Percentiles rank a stretch among this genome's conserved stretches.
phyloP scores from a whole-genome alignment of 768 basidiomycete species.

The Clavulina sp. region DNA sequence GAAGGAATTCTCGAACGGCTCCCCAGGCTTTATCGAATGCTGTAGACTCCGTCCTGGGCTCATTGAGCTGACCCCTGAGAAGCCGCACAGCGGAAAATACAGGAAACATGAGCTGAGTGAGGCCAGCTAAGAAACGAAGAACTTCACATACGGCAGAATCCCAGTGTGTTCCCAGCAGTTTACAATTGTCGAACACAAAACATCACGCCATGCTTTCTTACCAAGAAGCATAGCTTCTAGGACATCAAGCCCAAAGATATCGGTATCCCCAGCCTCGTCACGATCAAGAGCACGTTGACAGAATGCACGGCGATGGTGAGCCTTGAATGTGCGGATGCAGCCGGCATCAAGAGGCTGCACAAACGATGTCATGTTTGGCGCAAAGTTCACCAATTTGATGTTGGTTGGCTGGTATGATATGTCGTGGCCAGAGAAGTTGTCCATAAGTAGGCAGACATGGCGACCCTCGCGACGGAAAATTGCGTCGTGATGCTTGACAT shows the following conservation, averaged over 20 bases:
- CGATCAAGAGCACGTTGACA: constrained; percentile 19
- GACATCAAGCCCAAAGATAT: constrained; percentile 25
- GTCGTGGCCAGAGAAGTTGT: constrained; percentile 10
- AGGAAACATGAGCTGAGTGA: too few species aligned
- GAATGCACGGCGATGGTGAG: constrained; percentile 19
- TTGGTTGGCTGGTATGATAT: not conserved
- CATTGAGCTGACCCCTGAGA: too few species aligned
- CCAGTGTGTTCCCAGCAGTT: constrained; percentile 25
- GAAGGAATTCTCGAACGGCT: too few species aligned
- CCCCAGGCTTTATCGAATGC: too few species aligned
- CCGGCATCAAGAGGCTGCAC: constrained; percentile 13
- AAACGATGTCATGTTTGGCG: constrained; percentile 12
- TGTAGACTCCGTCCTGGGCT: too few species aligned
- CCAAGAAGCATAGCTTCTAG: constrained; percentile 24
- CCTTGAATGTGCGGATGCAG: constrained; percentile 13
- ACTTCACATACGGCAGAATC: too few species aligned
- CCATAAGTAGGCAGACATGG: constrained; percentile 9
- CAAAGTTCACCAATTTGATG: constrained; percentile 6
- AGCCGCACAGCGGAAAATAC: too few species aligned
- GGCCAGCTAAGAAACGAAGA: too few species aligned
- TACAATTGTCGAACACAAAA: constrained; percentile 20
- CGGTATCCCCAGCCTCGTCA: constrained; percentile 1
- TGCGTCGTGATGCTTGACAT: not conserved
- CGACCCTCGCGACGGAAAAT: constrained; percentile 3
- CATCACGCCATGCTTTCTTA: constrained; percentile 20